A percentile compares a stretch with the other conserved stretches of the same genome.
Evolutionary conservation across 192 early-diverging fungal species (phyloP).

Genomic region (Pilobolus umbonatus): DNA sequence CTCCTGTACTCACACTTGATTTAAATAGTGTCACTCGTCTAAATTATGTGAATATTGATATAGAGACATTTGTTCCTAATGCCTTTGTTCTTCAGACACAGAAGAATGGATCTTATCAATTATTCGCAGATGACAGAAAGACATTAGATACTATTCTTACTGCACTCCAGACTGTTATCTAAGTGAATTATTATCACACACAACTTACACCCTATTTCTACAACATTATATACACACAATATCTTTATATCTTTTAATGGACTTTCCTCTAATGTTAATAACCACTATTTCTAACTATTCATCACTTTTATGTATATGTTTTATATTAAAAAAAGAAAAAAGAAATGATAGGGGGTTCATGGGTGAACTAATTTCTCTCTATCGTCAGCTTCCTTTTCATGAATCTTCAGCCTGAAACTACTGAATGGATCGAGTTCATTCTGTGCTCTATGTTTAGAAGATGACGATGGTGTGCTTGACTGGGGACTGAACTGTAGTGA

Average conservation of each 20-base stretch:
- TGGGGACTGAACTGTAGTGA: not conserved
- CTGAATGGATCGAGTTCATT: constrained; percentile 9
- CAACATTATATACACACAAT: not conserved
- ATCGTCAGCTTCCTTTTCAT: constrained; percentile 11
- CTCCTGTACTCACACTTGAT: constrained; percentile 7
- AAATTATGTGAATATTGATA: constrained; percentile 8
- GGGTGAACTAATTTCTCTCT: constrained; percentile 9
- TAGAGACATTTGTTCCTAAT: constrained; percentile 19
- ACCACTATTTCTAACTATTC: not conserved
- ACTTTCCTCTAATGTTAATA: not conserved
- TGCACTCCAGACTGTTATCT: constrained; percentile 14
- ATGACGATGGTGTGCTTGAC: not conserved
- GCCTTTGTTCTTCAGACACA: constrained; percentile 11
- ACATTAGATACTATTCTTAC: constrained; percentile 11
- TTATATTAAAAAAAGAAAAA: constrained; percentile 4
- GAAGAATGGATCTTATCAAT: constrained; percentile 9
- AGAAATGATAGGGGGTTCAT: not conserved
- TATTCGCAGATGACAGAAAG: constrained; percentile 21
- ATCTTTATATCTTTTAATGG: not conserved
- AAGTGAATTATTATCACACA: not conserved
- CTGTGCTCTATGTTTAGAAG: constrained; percentile 13
- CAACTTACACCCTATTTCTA: not conserved
- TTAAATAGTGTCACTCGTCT: not conserved
- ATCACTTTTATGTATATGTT: not conserved
- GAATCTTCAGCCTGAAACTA: constrained; percentile 7